Conservation (phyloP, 306 rosid genomes). For the Quercus cerris region DNA sequence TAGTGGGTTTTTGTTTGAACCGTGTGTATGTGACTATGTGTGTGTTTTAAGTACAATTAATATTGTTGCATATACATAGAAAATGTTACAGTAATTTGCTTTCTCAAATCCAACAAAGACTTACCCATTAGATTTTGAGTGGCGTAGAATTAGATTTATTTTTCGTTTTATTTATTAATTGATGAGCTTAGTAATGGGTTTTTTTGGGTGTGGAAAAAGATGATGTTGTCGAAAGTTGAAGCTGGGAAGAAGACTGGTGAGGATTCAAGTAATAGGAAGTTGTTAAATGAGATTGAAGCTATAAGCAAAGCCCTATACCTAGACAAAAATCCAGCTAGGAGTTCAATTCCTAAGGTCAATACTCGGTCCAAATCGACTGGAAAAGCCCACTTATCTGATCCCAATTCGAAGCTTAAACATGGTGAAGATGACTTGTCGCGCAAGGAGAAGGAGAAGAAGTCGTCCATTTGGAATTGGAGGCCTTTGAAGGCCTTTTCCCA, state of each 20-base stretch:
- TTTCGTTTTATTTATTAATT: neutral
- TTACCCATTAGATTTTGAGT: neutral
- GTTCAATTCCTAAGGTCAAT: conserved; percentile 25
- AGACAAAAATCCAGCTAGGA: conserved; percentile 38
- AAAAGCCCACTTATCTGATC: conserved; percentile 31
- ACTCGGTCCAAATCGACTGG: conserved; percentile 35
- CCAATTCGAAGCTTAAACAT: conserved; percentile 35
- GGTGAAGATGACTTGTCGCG: conserved; percentile 34
- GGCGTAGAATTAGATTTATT: neutral
- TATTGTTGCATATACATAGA: neutral
- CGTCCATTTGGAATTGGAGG: conserved; percentile 88
- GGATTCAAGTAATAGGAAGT: conserved; percentile 44
- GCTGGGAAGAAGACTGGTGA: conserved; percentile 58
- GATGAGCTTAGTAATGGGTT: conserved; percentile 3
- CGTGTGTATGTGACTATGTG: neutral
- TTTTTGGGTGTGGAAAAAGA: conserved; percentile 17
- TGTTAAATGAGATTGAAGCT: conserved; percentile 67
- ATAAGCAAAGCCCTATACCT: conserved; percentile 45
- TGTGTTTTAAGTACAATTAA: neutral
- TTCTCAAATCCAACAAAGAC: neutral
- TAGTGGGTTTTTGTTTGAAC: conserved; percentile 10
- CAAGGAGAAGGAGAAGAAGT: conserved; percentile 93
- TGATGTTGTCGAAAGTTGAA: conserved; percentile 48
- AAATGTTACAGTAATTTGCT: neutral
- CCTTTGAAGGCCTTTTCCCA: conserved; percentile 61